phyloP scores from a whole-genome alignment of 2,329 filamentous ascomycete genomes.

The Chrysoporthe deuterocubensis region DNA sequence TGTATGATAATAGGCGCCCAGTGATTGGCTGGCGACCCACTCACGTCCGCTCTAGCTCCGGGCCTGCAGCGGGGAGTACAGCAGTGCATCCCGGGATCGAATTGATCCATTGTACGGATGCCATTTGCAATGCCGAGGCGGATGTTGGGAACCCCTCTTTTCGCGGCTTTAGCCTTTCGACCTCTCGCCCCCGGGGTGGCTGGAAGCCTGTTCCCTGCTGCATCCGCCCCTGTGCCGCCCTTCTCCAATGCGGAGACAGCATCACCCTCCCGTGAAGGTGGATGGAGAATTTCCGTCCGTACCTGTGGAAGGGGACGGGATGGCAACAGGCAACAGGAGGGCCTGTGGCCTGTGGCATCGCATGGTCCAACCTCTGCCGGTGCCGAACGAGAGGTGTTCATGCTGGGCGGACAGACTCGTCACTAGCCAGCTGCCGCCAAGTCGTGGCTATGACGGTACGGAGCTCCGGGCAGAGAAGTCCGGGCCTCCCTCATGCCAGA shows the following conservation, averaged over 20 bases:
- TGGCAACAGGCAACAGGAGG: not conserved
- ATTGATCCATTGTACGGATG: not conserved
- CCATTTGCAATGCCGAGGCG: constrained; percentile 14
- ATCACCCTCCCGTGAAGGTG: not conserved
- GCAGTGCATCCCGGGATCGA: not conserved
- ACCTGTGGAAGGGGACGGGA: not conserved
- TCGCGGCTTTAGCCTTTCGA: constrained; percentile 1
- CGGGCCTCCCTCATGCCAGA: not conserved
- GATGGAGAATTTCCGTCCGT: not conserved
- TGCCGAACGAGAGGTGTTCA: not conserved
- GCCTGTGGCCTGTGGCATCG: not conserved
- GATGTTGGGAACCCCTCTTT: constrained; percentile 13
- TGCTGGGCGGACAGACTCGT: not conserved
- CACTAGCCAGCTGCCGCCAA: not conserved
- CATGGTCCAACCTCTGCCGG: not conserved
- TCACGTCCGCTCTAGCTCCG: not conserved
- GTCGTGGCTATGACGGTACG: not conserved
- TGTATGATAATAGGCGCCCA: not conserved
- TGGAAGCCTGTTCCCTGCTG: constrained; percentile 9
- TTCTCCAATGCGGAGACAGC: constrained; percentile 17
- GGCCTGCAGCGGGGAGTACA: not conserved
- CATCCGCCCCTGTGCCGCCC: not conserved
- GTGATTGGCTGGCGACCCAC: not conserved
- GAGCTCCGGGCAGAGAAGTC: not conserved
- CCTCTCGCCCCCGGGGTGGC: constrained; percentile 2